Evolutionary conservation across 2,329 filamentous ascomycete species (phyloP).

Genomic region (Colletotrichum graminicola): DNA sequence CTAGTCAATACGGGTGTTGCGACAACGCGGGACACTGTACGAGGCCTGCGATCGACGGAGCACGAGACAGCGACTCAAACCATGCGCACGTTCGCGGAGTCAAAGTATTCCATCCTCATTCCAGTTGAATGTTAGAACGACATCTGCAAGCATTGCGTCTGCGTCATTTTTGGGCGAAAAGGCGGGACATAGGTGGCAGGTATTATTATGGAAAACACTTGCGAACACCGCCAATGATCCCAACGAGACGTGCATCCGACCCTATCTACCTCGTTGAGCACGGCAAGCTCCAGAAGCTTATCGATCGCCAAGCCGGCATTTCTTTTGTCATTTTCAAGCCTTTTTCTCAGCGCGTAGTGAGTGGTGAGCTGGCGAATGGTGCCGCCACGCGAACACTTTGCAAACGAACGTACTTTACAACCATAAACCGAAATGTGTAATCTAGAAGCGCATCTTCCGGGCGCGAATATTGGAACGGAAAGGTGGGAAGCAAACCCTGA

Average conservation of each 20-base stretch:
- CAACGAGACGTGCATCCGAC: background rate
- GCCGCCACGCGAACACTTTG: slow-evolving; percentile 26
- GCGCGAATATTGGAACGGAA: slow-evolving; percentile 35
- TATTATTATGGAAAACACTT: background rate
- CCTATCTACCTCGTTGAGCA: slow-evolving; percentile 1
- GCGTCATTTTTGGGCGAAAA: background rate
- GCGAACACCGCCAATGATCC: slow-evolving; percentile 3
- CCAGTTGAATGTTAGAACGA: slow-evolving; percentile 3
- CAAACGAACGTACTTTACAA: slow-evolving; percentile 42
- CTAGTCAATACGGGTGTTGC: slow-evolving; percentile 6
- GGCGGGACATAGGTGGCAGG: background rate
- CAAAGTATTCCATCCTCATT: background rate
- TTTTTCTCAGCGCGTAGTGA: slow-evolving; percentile 36
- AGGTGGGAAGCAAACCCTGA: slow-evolving; percentile 2
- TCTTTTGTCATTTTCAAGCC: slow-evolving; percentile 42
- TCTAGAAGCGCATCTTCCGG: slow-evolving; percentile 43
- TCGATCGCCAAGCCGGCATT: slow-evolving; percentile 30
- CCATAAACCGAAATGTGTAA: slow-evolving; percentile 53
- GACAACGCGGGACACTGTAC: slow-evolving; percentile 6
- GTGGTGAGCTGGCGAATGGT: slow-evolving; percentile 31
- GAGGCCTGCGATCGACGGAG: slow-evolving; percentile 2
- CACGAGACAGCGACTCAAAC: slow-evolving; percentile 10
- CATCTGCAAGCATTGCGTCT: slow-evolving; percentile 19
- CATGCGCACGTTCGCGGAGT: slow-evolving; percentile 9
- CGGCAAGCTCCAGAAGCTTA: slow-evolving; percentile 13